phyloP scores from a whole-genome alignment of 2,329 filamentous ascomycete species.

The Cyanodermella asteris region DNA sequence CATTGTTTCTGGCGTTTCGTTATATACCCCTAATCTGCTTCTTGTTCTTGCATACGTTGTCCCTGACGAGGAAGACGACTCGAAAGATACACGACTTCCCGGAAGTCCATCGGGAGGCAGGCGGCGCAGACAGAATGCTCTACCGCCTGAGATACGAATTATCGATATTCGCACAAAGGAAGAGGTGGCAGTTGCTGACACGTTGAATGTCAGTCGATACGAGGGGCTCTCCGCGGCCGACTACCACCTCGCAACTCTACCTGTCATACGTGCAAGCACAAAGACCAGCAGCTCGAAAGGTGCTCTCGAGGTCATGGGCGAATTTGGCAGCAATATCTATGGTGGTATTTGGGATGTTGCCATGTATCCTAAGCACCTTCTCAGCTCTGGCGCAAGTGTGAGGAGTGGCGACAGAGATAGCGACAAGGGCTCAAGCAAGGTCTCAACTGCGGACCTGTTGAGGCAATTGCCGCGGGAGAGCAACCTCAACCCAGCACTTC shows the following conservation, averaged over 20 bases:
- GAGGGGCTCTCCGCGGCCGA: constrained; percentile 72
- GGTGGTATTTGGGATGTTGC: constrained; percentile 79
- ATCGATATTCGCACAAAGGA: constrained; percentile 70
- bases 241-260: constrained; percentile 73
- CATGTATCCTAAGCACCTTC: constrained; percentile 66
- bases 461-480: constrained; percentile 15
- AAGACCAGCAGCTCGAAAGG: constrained; percentile 46
- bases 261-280: constrained; percentile 35
- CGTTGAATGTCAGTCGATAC: constrained; percentile 64
- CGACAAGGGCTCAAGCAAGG: constrained; percentile 33
- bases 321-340: constrained; percentile 42
- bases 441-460: constrained; percentile 22
- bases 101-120: no score
- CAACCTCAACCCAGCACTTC: constrained; percentile 25
- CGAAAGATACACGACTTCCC: constrained; percentile 23
- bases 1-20: constrained; percentile 86
- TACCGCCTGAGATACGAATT: constrained; percentile 71
- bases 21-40: constrained; percentile 83
- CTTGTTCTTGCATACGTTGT: constrained; percentile 80
- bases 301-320: constrained; percentile 48
- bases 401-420: constrained; percentile 31
- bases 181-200: constrained; percentile 61
- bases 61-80: constrained; percentile 35
- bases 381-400: constrained; percentile 69
- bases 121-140: constrained; percentile 51